phyloP scores from a whole-genome alignment of 2,329 filamentous ascomycete species.

The Ophiostoma sp. region DNA sequence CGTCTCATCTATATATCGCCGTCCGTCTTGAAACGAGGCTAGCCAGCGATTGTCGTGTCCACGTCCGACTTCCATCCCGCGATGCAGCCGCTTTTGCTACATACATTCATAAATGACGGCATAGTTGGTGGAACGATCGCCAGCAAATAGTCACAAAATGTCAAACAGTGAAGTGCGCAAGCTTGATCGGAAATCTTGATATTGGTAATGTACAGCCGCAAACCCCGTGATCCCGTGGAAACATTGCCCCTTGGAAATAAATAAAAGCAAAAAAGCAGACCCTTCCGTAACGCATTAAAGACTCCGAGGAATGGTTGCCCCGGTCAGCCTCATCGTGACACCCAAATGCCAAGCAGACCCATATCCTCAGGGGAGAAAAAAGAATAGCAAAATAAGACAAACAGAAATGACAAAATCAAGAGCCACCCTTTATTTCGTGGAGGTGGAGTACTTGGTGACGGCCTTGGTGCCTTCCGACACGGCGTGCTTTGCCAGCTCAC shows the following conservation, averaged over 20 bases:
- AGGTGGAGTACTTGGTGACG: conserved; percentile 99
- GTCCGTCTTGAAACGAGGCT: too few relatives aligned
- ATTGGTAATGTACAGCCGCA: conserved; percentile 67
- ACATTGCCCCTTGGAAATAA: conserved; percentile 55
- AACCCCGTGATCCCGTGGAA: conserved; percentile 65
- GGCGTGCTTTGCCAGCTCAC: conserved; percentile 98
- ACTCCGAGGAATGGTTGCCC: conserved; percentile 46
- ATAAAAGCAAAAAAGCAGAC: conserved; percentile 48
- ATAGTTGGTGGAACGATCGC: too few relatives aligned
- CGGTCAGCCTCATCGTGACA: conserved; percentile 53
- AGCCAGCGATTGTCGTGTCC: too few relatives aligned
- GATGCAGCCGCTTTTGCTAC: too few relatives aligned
- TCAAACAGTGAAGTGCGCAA: background rate
- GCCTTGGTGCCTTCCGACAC: conserved; percentile 99
- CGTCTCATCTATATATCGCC: background rate
- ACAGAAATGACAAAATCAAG: conserved; percentile 35
- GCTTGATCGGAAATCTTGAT: conserved; percentile 12
- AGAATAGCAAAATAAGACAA: conserved; percentile 52
- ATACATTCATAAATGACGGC: too few relatives aligned
- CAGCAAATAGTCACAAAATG: background rate
- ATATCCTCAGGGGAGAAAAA: conserved; percentile 33
- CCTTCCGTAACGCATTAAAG: conserved; percentile 72
- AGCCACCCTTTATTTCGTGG: conserved; percentile 73
- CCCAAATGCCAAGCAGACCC: conserved; percentile 52
- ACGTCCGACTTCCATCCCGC: too few relatives aligned